A percentile compares a stretch with the other conserved stretches of the same genome.
phyloP scores from a whole-genome alignment of 331 rosid genomes.

The Phaseolus coccineus region DNA sequence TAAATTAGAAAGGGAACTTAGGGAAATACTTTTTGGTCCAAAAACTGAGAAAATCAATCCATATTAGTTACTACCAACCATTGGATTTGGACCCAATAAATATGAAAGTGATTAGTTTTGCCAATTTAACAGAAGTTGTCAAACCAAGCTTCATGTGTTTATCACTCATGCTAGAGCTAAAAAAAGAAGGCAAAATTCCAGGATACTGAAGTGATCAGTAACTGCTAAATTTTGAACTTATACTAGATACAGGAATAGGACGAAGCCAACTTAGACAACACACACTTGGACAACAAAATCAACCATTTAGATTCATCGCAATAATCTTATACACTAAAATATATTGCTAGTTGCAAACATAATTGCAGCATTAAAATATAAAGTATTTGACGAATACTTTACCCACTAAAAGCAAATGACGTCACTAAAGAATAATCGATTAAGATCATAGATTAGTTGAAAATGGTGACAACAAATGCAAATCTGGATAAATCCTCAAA shows the following conservation, averaged over 20 bases:
- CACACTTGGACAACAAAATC: constrained; percentile 27
- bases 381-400: constrained; percentile 2
- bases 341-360: neutral
- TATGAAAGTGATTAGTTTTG: constrained; percentile 13
- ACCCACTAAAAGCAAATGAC: constrained; percentile 18
- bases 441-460: neutral
- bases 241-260: constrained; percentile 6
- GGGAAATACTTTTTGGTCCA: neutral
- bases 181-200: neutral
- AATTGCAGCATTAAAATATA: neutral
- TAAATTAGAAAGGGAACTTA: constrained; percentile 2
- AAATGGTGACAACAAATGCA: constrained; percentile 7
- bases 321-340: neutral
- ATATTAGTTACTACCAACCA: constrained; percentile 1
- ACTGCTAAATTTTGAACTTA: neutral
- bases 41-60: neutral
- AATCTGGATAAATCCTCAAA: neutral
- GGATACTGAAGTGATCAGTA: neutral
- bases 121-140: constrained; percentile 20
- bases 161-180: neutral
- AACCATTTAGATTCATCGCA: constrained; percentile 32
- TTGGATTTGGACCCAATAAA: neutral
- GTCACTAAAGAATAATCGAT: neutral
- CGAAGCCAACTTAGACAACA: neutral
- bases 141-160: constrained; percentile 7